These are phyloP conservation scores for Trichoderma citrinoviride DNA, from an alignment of 2,329 filamentous ascomycete species.

Conservation along the genomic window DNA sequence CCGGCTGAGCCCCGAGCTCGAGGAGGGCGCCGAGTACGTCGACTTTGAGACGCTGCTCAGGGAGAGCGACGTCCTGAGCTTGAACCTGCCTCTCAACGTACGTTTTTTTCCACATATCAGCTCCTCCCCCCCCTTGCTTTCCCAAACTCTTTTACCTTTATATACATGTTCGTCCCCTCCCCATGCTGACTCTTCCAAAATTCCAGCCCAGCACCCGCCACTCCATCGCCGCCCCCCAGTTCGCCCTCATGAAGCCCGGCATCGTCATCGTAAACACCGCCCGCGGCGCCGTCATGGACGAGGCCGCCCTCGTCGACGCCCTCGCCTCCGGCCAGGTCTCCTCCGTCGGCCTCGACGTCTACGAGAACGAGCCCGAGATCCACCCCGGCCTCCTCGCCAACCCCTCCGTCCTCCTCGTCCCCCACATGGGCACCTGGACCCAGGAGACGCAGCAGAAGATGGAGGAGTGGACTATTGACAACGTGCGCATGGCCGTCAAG, in stretches of 20 bases:
- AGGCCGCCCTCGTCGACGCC: slow-evolving; percentile 72
- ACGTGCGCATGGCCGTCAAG: slow-evolving; percentile 62
- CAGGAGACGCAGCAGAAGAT: slow-evolving; percentile 63
- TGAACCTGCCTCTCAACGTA: slow-evolving; percentile 81
- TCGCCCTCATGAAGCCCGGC: slow-evolving; percentile 73
- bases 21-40: slow-evolving; percentile 63
- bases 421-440: slow-evolving; percentile 85
- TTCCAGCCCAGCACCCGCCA: slow-evolving; percentile 63
- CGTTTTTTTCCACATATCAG: slow-evolving; percentile 35
- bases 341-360: slow-evolving; percentile 75
- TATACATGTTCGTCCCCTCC: no score
- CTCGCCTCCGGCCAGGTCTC: slow-evolving; percentile 67
- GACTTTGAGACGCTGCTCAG: slow-evolving; percentile 69
- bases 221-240: slow-evolving; percentile 69
- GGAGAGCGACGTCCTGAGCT: slow-evolving; percentile 71
- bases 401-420: slow-evolving; percentile 69
- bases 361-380: slow-evolving; percentile 74
- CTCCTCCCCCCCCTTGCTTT: not conserved
- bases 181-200: no score
- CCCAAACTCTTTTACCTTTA: no score
- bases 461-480: slow-evolving; percentile 74
- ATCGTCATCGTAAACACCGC: slow-evolving; percentile 80
- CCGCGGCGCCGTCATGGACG: slow-evolving; percentile 78
- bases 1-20: slow-evolving; percentile 53
- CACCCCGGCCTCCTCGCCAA: slow-evolving; percentile 71